A percentile compares a stretch with the other conserved stretches of the same genome.
Conservation (phyloP, 2,329 filamentous ascomycete genomes). For the Ceratocystis ficicola region DNA sequence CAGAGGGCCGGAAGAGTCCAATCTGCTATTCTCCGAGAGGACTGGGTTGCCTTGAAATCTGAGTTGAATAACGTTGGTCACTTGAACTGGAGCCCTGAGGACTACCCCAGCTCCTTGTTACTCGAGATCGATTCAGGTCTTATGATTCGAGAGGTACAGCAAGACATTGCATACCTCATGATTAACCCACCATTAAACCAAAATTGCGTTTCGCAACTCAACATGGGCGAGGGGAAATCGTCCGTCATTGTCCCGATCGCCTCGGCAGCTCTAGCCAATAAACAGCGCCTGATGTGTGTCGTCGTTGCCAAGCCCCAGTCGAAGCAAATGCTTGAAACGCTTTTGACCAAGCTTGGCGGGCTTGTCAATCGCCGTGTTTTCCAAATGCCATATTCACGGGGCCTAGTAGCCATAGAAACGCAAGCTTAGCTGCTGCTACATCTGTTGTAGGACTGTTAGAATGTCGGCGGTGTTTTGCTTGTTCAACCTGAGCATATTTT, state of each 20-base stretch:
- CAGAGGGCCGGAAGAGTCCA: constrained; percentile 36
- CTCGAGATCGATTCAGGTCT: constrained; percentile 53
- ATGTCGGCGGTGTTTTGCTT: constrained; percentile 42
- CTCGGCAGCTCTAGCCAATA: constrained; percentile 41
- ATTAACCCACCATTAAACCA: constrained; percentile 29
- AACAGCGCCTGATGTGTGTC: constrained; percentile 40
- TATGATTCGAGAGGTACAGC: constrained; percentile 48
- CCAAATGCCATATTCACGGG: constrained; percentile 49
- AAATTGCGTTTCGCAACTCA: constrained; percentile 52
- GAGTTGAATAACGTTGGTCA: constrained; percentile 43
- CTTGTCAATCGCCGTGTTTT: constrained; percentile 43
- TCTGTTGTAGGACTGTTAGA: constrained; percentile 38
- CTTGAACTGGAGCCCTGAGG: constrained; percentile 40
- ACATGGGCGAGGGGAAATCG: constrained; percentile 61
- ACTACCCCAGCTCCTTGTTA: constrained; percentile 49
- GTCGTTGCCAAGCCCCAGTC: constrained; percentile 50
- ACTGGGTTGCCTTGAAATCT: constrained; percentile 28
- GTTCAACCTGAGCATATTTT: constrained; percentile 52
- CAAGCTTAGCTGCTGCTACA: constrained; percentile 29
- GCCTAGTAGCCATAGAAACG: constrained; percentile 18
- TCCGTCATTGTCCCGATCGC: constrained; percentile 58
- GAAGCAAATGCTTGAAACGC: constrained; percentile 47
- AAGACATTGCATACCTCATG: constrained; percentile 47
- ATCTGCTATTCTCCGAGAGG: neutral
- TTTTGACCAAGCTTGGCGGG: constrained; percentile 44